These are phyloP conservation scores for Cadophora sp. DNA, from an alignment of 2,329 filamentous ascomycete species.

Conservation along the genomic window DNA sequence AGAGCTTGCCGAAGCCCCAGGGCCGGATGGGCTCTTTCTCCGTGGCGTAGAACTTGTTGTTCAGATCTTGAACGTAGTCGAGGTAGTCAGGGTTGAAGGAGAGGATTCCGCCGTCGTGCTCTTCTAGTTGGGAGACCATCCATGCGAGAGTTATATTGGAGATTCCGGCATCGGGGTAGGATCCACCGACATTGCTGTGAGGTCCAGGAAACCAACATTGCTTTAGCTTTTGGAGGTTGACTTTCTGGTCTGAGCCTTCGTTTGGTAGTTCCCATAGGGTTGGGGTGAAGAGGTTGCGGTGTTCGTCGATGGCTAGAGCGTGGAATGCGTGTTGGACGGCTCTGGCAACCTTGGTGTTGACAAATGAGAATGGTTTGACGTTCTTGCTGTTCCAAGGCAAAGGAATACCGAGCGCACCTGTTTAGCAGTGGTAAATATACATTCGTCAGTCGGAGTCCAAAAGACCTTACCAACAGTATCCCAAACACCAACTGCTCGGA, in stretches of 20 bases:
- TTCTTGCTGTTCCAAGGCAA: slow-evolving; percentile 32
- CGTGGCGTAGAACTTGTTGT: slow-evolving; percentile 32
- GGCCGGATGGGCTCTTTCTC: slow-evolving; percentile 31
- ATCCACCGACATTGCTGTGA: slow-evolving; percentile 57
- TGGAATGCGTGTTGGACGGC: slow-evolving; percentile 57
- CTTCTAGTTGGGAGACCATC: slow-evolving; percentile 53
- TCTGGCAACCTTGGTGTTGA: slow-evolving; percentile 51
- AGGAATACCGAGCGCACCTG: slow-evolving; percentile 38
- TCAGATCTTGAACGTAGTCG: slow-evolving; percentile 38
- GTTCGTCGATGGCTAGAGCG: slow-evolving; percentile 56
- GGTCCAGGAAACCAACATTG: slow-evolving; percentile 55
- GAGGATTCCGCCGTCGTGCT: slow-evolving; percentile 41
- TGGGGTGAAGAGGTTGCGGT: slow-evolving; percentile 49
- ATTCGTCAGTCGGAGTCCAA: background rate
- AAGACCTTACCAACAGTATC: slow-evolving; percentile 53
- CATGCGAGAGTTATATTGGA: slow-evolving; percentile 55
- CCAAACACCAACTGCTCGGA: slow-evolving; percentile 56
- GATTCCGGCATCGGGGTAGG: slow-evolving; percentile 52
- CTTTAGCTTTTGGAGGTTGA: slow-evolving; percentile 45
- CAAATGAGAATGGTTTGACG: slow-evolving; percentile 48
- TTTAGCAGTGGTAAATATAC: slow-evolving; percentile 26
- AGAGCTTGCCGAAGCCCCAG: slow-evolving; percentile 45
- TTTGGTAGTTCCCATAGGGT: slow-evolving; percentile 47
- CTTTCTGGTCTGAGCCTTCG: slow-evolving; percentile 9
- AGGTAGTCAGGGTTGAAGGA: slow-evolving; percentile 46